phyloP scores from a whole-genome alignment of 805 yeast species.

The Novakomyces olei region DNA sequence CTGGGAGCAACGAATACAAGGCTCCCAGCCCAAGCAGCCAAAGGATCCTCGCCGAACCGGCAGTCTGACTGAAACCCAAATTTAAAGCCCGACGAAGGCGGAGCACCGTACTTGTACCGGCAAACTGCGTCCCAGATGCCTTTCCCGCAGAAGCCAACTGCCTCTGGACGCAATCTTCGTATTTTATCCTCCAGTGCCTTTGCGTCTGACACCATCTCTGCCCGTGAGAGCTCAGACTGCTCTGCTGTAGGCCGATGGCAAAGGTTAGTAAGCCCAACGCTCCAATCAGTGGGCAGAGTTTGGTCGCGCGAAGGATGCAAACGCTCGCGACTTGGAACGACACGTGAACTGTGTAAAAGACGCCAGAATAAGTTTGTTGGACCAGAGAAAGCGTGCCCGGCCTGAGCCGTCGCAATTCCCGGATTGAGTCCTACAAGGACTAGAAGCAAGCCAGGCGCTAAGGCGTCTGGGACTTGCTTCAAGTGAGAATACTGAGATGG shows the following conservation, averaged over 20 bases:
- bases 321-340: conserved; percentile 15
- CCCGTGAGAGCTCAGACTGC: conserved; percentile 28
- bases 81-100: conserved; percentile 18
- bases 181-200: conserved; percentile 29
- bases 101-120: conserved; percentile 16
- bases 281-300: conserved; percentile 20
- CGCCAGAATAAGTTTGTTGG: conserved; percentile 48
- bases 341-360: conserved; percentile 29
- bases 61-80: conserved; percentile 29
- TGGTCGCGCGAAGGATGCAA: conserved; percentile 12
- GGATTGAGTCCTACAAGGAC: conserved; percentile 59
- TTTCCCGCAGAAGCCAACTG: conserved; percentile 43
- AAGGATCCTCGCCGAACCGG: conserved; percentile 10
- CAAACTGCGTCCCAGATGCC: conserved; percentile 50
- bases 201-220: conserved; percentile 35
- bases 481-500: conserved; percentile 10
- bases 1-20: conserved; percentile 40
- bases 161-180: conserved; percentile 17
- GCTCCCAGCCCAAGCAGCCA: conserved; percentile 5
- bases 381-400: conserved; percentile 57
- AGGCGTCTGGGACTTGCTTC: conserved; percentile 6
- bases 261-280: conserved; percentile 51
- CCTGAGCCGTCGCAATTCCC: conserved; percentile 34
- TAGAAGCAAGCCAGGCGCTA: conserved; percentile 17
- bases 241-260: conserved; percentile 40